Percentiles rank a stretch among this genome's conserved stretches.
phyloP scores from a whole-genome alignment of 257 asterid genomes.

The Cynanchum wilfordii region DNA sequence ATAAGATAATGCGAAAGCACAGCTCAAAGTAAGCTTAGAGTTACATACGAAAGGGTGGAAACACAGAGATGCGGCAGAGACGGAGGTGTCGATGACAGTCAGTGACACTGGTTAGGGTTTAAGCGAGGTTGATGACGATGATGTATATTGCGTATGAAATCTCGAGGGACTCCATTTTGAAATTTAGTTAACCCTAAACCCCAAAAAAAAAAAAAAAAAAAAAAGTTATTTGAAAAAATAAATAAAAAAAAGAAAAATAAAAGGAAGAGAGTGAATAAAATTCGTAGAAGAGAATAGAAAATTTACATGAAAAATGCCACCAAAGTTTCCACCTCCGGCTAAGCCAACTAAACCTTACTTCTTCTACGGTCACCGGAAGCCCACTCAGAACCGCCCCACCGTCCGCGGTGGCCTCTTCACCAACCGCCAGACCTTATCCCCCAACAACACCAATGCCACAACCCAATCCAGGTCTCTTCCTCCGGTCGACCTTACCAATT shows the following conservation, averaged over 20 bases:
- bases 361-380: conserved; percentile 90
- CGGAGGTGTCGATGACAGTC: neutral
- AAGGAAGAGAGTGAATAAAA: too few species aligned
- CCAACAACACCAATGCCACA: conserved; percentile 22
- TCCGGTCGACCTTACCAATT: conserved; percentile 68
- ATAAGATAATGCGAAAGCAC: neutral
- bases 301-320: conserved; percentile 36
- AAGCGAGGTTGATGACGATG: conserved; percentile 9
- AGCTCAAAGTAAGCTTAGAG: conserved; percentile 4
- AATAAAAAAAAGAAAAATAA: too few species aligned
- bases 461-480: conserved; percentile 15
- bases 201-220: too few species aligned
- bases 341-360: conserved; percentile 58
- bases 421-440: conserved; percentile 56
- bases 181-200: too few species aligned
- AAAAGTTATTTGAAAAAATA: too few species aligned
- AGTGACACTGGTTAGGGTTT: conserved; percentile 17
- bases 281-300: too few species aligned
- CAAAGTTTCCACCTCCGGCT: conserved; percentile 33
- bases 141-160: neutral
- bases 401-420: conserved; percentile 87
- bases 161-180: neutral
- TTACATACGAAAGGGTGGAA: neutral
- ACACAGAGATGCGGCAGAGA: neutral
- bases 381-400: conserved; percentile 82